A percentile compares a stretch with the other conserved stretches of the same genome.
These are phyloP conservation scores for Acacia melanoxylon DNA, from an alignment of 306 rosid genomes.

Conservation along the genomic window DNA sequence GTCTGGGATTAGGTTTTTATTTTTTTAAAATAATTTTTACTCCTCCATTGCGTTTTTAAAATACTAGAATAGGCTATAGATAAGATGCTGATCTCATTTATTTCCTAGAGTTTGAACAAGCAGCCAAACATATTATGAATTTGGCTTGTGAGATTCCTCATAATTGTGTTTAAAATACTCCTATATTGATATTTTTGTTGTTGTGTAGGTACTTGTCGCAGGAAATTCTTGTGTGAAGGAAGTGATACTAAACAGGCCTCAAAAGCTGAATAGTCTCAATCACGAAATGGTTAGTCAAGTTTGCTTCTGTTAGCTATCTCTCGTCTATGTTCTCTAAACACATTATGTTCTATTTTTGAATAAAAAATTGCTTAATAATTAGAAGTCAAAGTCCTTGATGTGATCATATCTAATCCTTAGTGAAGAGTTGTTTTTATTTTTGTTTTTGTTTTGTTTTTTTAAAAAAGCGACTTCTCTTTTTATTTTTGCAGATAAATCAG, in stretches of 20 bases:
- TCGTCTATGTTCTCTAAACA: background rate
- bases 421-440: no score
- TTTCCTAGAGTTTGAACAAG: background rate
- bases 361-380: background rate
- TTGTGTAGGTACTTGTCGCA: constrained; percentile 23
- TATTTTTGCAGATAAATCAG: background rate
- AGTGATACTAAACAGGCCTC: background rate
- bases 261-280: background rate
- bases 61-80: no score
- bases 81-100: background rate
- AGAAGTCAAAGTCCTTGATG: background rate
- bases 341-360: no score
- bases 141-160: background rate
- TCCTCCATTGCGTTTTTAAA: no score
- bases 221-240: constrained; percentile 18
- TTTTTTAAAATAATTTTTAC: no score
- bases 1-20: no score
- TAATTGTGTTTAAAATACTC: background rate
- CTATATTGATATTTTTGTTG: background rate
- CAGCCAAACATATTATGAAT: no score
- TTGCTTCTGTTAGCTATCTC: background rate
- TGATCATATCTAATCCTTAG: background rate
- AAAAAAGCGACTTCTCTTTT: background rate
- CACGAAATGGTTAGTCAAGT: background rate
- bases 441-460: no score